Percentiles rank a stretch among this genome's conserved stretches.
Conservation (phyloP, 352 stramenopile species). For the Peronospora destructor region DNA sequence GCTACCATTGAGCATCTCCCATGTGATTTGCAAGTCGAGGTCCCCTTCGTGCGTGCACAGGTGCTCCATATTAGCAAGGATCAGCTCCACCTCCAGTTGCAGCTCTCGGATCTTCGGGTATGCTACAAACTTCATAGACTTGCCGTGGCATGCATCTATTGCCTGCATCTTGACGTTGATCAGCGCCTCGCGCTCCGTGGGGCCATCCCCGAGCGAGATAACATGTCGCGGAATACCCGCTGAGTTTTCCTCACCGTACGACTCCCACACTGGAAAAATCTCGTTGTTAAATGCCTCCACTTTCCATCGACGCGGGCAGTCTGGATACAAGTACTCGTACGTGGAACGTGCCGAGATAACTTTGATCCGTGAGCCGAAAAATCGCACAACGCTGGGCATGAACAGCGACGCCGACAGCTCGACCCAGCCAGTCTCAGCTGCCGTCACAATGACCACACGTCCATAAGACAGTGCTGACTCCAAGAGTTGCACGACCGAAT, state of each 20-base stretch:
- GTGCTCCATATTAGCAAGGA: slow-evolving; percentile 73
- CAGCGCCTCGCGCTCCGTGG: slow-evolving; percentile 74
- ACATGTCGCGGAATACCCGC: slow-evolving; percentile 57
- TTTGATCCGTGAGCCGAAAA: slow-evolving; percentile 78
- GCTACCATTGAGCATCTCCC: slow-evolving; percentile 66
- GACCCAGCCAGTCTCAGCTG: slow-evolving; percentile 86
- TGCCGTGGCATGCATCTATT: slow-evolving; percentile 72
- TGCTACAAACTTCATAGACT: slow-evolving; percentile 85
- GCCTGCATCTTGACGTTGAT: slow-evolving; percentile 84
- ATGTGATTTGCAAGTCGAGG: slow-evolving; percentile 79
- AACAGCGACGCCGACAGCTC: slow-evolving; percentile 84
- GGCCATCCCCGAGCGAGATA: slow-evolving; percentile 76
- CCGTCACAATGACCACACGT: slow-evolving; percentile 85
- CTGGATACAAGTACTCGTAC: slow-evolving; percentile 85
- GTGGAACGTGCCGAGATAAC: slow-evolving; percentile 86
- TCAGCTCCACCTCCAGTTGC: slow-evolving; percentile 72
- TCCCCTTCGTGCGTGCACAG: slow-evolving; percentile 78
- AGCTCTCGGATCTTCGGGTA: slow-evolving; percentile 82
- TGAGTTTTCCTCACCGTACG: slow-evolving; percentile 46
- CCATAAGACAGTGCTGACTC: slow-evolving; percentile 64
- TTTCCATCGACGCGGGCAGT: slow-evolving; percentile 83
- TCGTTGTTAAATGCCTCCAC: slow-evolving; percentile 86
- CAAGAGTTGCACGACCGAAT: slow-evolving; percentile 68
- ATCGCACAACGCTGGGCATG: slow-evolving; percentile 73
- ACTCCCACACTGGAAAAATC: slow-evolving; percentile 71